Percentiles rank a stretch among this genome's conserved stretches.
phyloP scores from a whole-genome alignment of 345 rosid genomes.

The Murraya paniculata region DNA sequence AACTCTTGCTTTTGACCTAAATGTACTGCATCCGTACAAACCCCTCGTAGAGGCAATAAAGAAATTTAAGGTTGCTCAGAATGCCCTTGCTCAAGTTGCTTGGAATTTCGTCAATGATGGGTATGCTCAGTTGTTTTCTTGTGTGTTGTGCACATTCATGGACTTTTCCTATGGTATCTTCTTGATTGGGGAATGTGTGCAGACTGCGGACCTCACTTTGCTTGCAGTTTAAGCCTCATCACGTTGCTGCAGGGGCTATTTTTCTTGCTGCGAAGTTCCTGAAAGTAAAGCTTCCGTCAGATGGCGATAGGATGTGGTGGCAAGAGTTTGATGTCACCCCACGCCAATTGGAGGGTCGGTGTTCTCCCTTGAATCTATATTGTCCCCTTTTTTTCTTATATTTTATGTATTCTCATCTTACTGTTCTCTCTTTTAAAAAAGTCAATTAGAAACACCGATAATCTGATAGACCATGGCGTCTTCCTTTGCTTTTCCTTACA shows the following conservation, averaged over 20 bases:
- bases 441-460: background rate
- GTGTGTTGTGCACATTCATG: background rate
- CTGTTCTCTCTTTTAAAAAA: background rate
- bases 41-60: conserved; percentile 49
- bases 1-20: conserved; percentile 39
- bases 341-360: conserved; percentile 44
- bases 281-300: conserved; percentile 49
- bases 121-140: conserved; percentile 22
- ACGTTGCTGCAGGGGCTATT: conserved; percentile 48
- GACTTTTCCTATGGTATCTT: conserved; percentile 23
- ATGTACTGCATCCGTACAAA: conserved; percentile 42
- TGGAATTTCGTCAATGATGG: conserved; percentile 56
- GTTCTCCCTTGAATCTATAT: background rate
- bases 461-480: conserved; percentile 1
- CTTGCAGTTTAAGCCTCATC: conserved; percentile 52
- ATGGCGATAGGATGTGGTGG: conserved; percentile 51
- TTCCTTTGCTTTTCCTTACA: background rate
- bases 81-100: conserved; percentile 45
- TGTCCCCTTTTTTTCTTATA: background rate
- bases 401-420: background rate
- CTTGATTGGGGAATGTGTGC: conserved; percentile 28
- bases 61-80: conserved; percentile 47
- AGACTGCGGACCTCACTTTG: conserved; percentile 46
- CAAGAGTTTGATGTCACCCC: conserved; percentile 44
- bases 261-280: conserved; percentile 54